Conservation (phyloP, 1,284 basidiomycete species). For the Dichomitus squalens region DNA sequence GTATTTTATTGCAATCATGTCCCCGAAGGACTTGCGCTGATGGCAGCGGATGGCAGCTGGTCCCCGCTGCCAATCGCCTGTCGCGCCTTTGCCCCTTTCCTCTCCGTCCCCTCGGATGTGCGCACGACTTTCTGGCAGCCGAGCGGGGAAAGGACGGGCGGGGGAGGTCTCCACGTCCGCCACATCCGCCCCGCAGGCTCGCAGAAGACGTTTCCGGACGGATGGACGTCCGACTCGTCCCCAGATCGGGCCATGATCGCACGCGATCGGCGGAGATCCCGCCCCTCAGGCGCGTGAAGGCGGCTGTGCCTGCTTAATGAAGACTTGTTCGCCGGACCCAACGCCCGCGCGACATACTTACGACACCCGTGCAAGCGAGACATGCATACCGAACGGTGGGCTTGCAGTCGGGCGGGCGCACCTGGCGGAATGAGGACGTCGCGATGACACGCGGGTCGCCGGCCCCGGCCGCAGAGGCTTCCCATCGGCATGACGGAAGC, state of each 20-base stretch:
- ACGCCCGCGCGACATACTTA: neutral
- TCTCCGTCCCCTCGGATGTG: too few species aligned
- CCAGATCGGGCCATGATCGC: too few species aligned
- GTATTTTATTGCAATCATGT: constrained; percentile 10
- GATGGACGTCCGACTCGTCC: too few species aligned
- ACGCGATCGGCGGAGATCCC: constrained; percentile 14
- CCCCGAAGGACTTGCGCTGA: constrained; percentile 9
- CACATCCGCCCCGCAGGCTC: too few species aligned
- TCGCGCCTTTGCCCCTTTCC: neutral
- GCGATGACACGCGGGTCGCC: neutral
- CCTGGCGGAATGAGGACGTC: neutral
- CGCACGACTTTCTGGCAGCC: neutral
- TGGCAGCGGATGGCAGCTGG: too few species aligned
- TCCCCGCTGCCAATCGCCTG: constrained; percentile 3
- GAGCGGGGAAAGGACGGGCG: neutral
- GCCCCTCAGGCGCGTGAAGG: neutral
- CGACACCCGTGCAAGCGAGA: neutral
- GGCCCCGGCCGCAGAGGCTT: constrained; percentile 5
- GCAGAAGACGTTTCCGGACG: too few species aligned
- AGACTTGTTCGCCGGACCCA: neutral
- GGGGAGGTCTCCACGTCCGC: too few species aligned
- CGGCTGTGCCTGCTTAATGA: constrained; percentile 14
- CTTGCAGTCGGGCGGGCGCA: too few species aligned
- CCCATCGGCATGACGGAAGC: constrained; percentile 1
- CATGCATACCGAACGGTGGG: too few species aligned